Conservation (phyloP, 371 early-diverging fungal species). For the Capillidium heterosporum region DNA sequence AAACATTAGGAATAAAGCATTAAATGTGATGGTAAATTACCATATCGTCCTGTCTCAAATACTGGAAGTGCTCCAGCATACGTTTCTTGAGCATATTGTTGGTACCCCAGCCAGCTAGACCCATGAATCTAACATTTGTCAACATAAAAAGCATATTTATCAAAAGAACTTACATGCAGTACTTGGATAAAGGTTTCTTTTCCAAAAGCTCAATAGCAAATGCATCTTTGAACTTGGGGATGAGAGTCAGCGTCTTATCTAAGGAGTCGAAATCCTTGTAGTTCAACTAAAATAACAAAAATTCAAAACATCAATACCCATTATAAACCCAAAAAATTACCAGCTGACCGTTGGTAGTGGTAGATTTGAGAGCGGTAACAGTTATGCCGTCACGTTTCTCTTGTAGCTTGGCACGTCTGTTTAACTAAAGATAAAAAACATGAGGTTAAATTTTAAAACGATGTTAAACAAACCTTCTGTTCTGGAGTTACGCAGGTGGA, state of each 20-base stretch:
- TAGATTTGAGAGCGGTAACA: slow-evolving; percentile 18
- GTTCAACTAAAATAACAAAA: not conserved
- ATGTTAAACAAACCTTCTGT: slow-evolving; percentile 24
- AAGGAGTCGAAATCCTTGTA: not conserved
- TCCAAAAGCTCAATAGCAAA: not conserved
- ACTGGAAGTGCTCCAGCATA: slow-evolving; percentile 25
- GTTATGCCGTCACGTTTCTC: slow-evolving; percentile 30
- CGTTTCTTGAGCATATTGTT: slow-evolving; percentile 28
- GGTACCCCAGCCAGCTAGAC: slow-evolving; percentile 26
- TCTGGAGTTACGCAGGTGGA: slow-evolving; percentile 32
- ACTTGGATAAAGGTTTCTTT: not conserved
- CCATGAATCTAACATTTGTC: slow-evolving; percentile 26
- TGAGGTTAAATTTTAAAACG: not conserved
- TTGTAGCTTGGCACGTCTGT: slow-evolving; percentile 31
- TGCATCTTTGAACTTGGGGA: not conserved
- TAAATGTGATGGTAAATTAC: slow-evolving; percentile 17
- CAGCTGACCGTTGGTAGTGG: slow-evolving; percentile 5
- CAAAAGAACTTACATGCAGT: not conserved
- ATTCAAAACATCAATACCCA: too few relatives aligned
- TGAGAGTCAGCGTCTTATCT: not conserved
- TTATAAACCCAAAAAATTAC: not conserved
- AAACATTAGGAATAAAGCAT: not conserved
- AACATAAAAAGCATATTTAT: not conserved
- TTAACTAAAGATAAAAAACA: slow-evolving; percentile 12
- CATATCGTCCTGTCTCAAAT: slow-evolving; percentile 29